Conservation (phyloP, 2,329 filamentous ascomycete genomes). For the Fusarium tuaranense region DNA sequence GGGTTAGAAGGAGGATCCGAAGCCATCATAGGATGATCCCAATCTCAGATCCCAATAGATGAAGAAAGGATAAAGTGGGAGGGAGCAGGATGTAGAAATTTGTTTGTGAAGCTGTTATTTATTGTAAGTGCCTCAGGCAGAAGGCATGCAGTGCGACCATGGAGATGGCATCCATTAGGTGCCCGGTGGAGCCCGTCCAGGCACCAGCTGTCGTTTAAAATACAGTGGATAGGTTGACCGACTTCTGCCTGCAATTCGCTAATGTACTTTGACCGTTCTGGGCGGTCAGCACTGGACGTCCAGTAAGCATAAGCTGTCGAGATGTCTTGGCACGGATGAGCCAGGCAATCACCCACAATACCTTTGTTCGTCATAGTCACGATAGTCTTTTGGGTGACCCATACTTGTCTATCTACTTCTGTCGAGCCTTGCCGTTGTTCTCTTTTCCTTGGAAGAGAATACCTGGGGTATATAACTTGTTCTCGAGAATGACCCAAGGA, state of each 20-base stretch:
- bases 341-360: not conserved
- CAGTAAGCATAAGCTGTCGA: too few species aligned
- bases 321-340: too few species aligned
- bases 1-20: not conserved
- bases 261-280: not conserved
- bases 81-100: not conserved
- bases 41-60: not conserved
- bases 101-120: not conserved
- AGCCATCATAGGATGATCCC: not conserved
- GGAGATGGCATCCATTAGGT: not conserved
- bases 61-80: not conserved
- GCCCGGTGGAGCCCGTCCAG: not conserved
- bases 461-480: too few species aligned
- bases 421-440: rapidly evolving
- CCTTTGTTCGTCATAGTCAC: not conserved
- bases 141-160: not conserved
- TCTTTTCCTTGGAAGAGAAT: not conserved
- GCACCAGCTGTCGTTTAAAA: not conserved
- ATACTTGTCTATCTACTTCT: not conserved
- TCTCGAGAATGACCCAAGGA: too few species aligned
- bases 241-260: not conserved
- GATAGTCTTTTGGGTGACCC: not conserved
- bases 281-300: not conserved
- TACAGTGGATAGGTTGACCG: not conserved
- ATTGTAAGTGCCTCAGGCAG: not conserved